Conservation (phyloP, 352 stramenopile genomes). For the Phytophthora ramorum region DNA sequence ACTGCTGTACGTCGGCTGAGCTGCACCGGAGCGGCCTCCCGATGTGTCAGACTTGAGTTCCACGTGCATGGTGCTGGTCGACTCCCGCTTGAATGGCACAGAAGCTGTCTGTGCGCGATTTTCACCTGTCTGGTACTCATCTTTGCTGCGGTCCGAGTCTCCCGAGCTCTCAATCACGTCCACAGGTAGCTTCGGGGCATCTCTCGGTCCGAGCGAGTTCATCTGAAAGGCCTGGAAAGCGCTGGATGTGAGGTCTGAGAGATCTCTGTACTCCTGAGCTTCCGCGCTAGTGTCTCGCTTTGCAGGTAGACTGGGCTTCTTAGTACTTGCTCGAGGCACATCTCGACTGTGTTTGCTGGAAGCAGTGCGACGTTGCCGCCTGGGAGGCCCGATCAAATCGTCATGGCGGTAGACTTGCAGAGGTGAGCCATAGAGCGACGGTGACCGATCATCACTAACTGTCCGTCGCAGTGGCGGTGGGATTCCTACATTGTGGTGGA, state of each 20-base stretch:
- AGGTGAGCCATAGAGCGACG: conserved; percentile 26
- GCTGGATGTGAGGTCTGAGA: conserved; percentile 70
- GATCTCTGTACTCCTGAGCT: conserved; percentile 53
- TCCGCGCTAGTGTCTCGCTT: conserved; percentile 20
- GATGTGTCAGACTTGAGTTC: conserved; percentile 29
- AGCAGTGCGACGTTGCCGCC: conserved; percentile 12
- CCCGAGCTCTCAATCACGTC: conserved; percentile 28
- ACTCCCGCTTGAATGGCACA: conserved; percentile 25
- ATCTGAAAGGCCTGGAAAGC: conserved; percentile 72
- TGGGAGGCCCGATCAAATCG: not conserved
- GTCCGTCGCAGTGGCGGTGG: conserved; percentile 30
- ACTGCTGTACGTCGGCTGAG: conserved; percentile 38
- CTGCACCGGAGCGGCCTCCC: conserved; percentile 16
- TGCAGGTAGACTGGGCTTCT: not conserved
- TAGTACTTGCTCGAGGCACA: conserved; percentile 1
- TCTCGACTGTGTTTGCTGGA: conserved; percentile 8
- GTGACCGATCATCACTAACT: conserved; percentile 30
- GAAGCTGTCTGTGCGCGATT: conserved; percentile 24
- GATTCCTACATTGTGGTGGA: conserved; percentile 21
- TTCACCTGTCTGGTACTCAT: conserved; percentile 27
- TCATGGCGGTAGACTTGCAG: conserved; percentile 22
- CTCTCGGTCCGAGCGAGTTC: conserved; percentile 31
- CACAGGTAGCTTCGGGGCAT: conserved; percentile 28
- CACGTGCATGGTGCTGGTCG: conserved; percentile 32
- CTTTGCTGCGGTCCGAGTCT: conserved; percentile 27